Evolutionary conservation across 2,329 filamentous ascomycete genomes (phyloP), one percentile per base, ranked within the genome.

Genomic region (Sclerotinia minor): DNA sequence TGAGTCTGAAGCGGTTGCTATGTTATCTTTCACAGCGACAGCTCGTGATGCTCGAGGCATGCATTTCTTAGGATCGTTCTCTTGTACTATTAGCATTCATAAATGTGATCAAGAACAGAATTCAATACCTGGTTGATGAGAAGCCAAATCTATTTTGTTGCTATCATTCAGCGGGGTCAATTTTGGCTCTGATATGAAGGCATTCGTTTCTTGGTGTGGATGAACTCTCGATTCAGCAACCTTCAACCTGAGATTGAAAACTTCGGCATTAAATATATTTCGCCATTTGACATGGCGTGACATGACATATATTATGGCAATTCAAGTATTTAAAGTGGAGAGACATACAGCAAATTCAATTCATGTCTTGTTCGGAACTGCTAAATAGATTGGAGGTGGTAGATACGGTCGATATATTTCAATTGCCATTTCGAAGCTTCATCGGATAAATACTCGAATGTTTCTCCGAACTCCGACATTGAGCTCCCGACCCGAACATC

Each of bases 1-100:
- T 1, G 85, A 84, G n/a, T 86, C 79, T 45, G 83, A 80, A 26
- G 76, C 77, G 0, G 89, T 90, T 65, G 88, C 85, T 71, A 94
- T 92, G 76, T 93, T 94, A 79, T 94, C 91, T 76, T 94, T 94
- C 65, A 93, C 81, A 5, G 88, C 76, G 19, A 72, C 29, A 49
- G 13, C 29, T 38, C 64, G 54, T n/a, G 55, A 49, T 24, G n/a
- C 5, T 2, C 11, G 24, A 38, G 64, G 64, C 9, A 66, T 35
- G 6, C n/a, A 6, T 54, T 32, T 54, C n/a, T 44, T n/a, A 24
- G 1, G 13, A 3, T n/a, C 4, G 32, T 54, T 29, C 17, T n/a
- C 50, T 64, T 29, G n/a, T 54, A 54, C 21, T n/a, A 9, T 64
- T 64, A 64, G 61, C 49, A 26, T n/a, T 19, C 5, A 26, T 38